Conservation (phyloP, 108 stramenopile species). For the Cyclotella distinguenda region DNA sequence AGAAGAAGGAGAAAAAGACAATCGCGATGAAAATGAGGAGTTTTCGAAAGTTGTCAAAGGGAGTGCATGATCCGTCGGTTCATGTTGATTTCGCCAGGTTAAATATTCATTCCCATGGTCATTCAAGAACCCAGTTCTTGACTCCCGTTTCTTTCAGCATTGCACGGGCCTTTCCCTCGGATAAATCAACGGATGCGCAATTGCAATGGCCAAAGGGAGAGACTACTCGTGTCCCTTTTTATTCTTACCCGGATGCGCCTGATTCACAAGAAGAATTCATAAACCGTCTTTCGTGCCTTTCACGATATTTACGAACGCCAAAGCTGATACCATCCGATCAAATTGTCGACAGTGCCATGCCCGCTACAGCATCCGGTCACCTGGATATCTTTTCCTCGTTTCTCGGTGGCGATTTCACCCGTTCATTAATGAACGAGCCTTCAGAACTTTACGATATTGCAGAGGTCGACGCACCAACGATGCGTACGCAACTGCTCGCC, state of each 20-base stretch:
- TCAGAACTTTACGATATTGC: slow-evolving; percentile 15
- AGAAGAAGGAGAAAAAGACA: background rate
- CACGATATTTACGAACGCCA: slow-evolving; percentile 12
- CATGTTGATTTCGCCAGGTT: background rate
- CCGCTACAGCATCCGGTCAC: background rate
- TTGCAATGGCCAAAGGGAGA: slow-evolving; percentile 60
- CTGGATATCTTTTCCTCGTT: slow-evolving; percentile 57
- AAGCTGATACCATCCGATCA: background rate
- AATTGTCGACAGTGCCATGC: background rate
- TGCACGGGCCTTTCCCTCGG: slow-evolving; percentile 43
- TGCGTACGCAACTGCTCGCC: slow-evolving; percentile 56
- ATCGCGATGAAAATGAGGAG: background rate
- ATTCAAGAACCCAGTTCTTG: slow-evolving; percentile 49
- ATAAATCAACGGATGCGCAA: slow-evolving; percentile 9
- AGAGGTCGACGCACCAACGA: slow-evolving; percentile 28
- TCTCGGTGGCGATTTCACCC: slow-evolving; percentile 69
- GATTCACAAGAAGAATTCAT: slow-evolving; percentile 72
- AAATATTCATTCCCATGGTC: background rate
- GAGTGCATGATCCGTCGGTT: background rate
- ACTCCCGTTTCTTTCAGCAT: slow-evolving; percentile 71
- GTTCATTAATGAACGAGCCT: slow-evolving; percentile 61
- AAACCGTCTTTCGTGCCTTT: slow-evolving; percentile 21
- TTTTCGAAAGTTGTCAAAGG: too few species aligned
- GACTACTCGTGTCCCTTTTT: slow-evolving; percentile 49
- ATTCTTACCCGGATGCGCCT: slow-evolving; percentile 40